phyloP scores from a whole-genome alignment of 2,329 filamentous ascomycete genomes.

The Clonostachys rosea region DNA sequence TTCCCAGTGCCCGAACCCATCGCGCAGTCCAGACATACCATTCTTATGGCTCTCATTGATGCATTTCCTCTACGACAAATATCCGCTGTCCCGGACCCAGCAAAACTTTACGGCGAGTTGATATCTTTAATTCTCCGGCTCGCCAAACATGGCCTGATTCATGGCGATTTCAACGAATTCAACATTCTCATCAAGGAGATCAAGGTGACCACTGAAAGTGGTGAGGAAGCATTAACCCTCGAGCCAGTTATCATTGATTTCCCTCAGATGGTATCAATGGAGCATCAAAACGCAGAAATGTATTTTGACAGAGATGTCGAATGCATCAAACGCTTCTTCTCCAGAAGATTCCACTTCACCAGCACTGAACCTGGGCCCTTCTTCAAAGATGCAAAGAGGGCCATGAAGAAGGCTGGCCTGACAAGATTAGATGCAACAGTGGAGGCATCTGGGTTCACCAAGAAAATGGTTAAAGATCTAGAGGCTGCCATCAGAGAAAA shows the following conservation, averaged over 20 bases:
- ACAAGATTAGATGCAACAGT: slow-evolving; percentile 80
- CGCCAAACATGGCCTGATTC: slow-evolving; percentile 83
- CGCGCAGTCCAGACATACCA: slow-evolving; percentile 87
- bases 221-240: slow-evolving; percentile 41
- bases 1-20: slow-evolving; percentile 88
- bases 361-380: slow-evolving; percentile 79
- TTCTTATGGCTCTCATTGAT: slow-evolving; percentile 93
- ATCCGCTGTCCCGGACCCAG: slow-evolving; percentile 75
- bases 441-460: slow-evolving; percentile 91
- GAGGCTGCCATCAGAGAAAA: slow-evolving; percentile 86
- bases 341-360: slow-evolving; percentile 82
- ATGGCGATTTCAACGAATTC: slow-evolving; percentile 99
- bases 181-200: slow-evolving; percentile 89
- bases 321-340: slow-evolving; percentile 93
- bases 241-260: slow-evolving; percentile 93
- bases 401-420: slow-evolving; percentile 57
- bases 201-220: slow-evolving; percentile 27
- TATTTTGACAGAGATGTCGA: slow-evolving; percentile 96
- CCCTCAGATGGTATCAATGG: slow-evolving; percentile 95
- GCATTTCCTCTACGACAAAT: slow-evolving; percentile 90
- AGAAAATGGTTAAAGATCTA: slow-evolving; percentile 93
- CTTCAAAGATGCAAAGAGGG: slow-evolving; percentile 79
- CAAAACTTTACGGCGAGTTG: slow-evolving; percentile 83
- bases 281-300: slow-evolving; percentile 89
- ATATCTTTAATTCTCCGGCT: slow-evolving; percentile 82